Conservation (phyloP, 2,329 filamentous ascomycete genomes). For the Aspergillus unguis region DNA sequence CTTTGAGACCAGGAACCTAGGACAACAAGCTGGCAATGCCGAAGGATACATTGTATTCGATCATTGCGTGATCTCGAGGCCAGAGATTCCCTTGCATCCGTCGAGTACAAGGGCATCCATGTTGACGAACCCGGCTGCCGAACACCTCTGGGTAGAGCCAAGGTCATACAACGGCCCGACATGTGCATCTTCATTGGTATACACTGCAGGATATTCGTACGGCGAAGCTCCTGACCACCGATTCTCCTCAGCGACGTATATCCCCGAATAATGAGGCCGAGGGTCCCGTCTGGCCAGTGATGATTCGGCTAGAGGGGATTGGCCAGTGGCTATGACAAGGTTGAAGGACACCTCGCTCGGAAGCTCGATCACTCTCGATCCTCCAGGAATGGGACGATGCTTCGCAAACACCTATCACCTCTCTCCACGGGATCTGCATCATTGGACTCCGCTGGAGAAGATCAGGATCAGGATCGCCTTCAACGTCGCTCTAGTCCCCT, state of each 20-base stretch:
- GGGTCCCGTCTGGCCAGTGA: not conserved
- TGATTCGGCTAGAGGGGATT: too few species aligned
- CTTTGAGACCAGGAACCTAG: not conserved
- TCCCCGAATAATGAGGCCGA: not conserved
- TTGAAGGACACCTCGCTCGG: not conserved
- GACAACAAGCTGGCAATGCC: not conserved
- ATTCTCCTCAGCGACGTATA: conserved; percentile 1
- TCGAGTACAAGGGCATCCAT: conserved; percentile 2
- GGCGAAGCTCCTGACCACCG: not conserved
- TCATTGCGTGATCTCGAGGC: not conserved
- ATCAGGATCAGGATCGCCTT: conserved; percentile 11
- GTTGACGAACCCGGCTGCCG: not conserved
- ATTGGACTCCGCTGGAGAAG: conserved; percentile 16
- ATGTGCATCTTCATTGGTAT: not conserved
- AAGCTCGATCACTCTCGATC: not conserved
- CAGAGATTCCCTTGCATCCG: conserved; percentile 9
- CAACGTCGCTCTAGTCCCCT: conserved; percentile 14
- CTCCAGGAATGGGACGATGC: not conserved
- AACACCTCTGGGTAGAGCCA: not conserved
- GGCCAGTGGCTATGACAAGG: too few species aligned
- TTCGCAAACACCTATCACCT: not conserved
- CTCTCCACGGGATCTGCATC: conserved; percentile 8
- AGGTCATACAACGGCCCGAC: conserved; percentile 4
- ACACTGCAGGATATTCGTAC: not conserved
- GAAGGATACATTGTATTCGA: not conserved